These are phyloP conservation scores for Sphagnurus paluster DNA, from an alignment of 1,284 basidiomycete species.

Conservation along the genomic window DNA sequence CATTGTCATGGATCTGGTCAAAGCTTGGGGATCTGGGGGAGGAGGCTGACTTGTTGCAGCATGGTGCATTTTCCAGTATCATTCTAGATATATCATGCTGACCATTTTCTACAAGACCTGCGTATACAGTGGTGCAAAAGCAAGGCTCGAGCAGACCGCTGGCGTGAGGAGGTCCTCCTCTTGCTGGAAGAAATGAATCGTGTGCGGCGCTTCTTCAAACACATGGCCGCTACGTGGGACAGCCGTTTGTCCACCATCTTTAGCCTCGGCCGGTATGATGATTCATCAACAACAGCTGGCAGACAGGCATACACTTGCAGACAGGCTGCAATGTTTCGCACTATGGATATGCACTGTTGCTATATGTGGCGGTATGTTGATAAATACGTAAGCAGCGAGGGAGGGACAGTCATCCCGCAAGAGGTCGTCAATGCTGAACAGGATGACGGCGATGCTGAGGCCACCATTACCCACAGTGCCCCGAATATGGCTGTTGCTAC, in stretches of 20 bases:
- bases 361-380: no score
- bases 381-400: background rate
- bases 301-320: no score
- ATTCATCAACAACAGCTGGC: no score
- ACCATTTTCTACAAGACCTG: slow-evolving; percentile 16
- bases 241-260: background rate
- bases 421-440: no score
- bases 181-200: slow-evolving; percentile 25
- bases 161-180: slow-evolving; percentile 11
- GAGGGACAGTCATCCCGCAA: no score
- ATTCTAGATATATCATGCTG: background rate
- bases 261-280: no score
- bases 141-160: slow-evolving; percentile 18
- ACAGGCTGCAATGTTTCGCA: no score
- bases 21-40: slow-evolving; percentile 6
- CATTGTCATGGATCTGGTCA: slow-evolving; percentile 15
- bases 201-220: slow-evolving; percentile 14
- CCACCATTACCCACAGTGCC: no score
- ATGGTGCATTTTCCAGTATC: slow-evolving; percentile 4
- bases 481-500: no score
- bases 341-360: no score
- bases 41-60: slow-evolving; percentile 6
- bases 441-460: no score
- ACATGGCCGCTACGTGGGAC: slow-evolving; percentile 12
- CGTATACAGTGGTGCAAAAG: slow-evolving; percentile 25